Evolutionary conservation across 2,329 filamentous ascomycete genomes (phyloP).

Genomic region (Emergomyces africanus): DNA sequence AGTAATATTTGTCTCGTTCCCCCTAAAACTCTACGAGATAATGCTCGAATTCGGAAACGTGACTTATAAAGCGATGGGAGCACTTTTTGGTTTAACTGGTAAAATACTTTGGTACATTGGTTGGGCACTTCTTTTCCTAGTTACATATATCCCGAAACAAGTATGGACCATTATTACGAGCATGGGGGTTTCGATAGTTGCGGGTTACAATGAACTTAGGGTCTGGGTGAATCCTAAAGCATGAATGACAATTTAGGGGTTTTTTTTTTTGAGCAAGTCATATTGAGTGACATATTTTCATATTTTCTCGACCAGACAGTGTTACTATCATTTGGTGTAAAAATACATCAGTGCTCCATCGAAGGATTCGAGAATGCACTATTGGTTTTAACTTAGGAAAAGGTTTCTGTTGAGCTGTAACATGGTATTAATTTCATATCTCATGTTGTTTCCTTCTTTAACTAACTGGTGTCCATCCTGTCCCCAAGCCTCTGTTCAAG

Average conservation of each 20-base stretch:
- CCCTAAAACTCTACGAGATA: neutral
- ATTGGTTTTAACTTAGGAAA: neutral
- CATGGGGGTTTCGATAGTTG: neutral
- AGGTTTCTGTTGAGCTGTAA: neutral
- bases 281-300: neutral
- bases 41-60: neutral
- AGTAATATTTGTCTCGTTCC: neutral
- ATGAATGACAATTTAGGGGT: neutral
- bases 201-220: neutral
- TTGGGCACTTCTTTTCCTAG: neutral
- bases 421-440: constrained; percentile 1
- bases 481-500: constrained; percentile 38
- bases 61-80: neutral
- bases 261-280: neutral
- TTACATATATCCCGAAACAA: neutral
- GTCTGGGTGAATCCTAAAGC: constrained; percentile 1
- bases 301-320: neutral
- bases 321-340: neutral
- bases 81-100: neutral
- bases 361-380: neutral
- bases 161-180: neutral
- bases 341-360: neutral
- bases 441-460: neutral
- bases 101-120: neutral
- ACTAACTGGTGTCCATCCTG: constrained; percentile 52